These are phyloP conservation scores for Nepenthes alata DNA, from an alignment of 179 eudicot genomes.

Conservation along the genomic window DNA sequence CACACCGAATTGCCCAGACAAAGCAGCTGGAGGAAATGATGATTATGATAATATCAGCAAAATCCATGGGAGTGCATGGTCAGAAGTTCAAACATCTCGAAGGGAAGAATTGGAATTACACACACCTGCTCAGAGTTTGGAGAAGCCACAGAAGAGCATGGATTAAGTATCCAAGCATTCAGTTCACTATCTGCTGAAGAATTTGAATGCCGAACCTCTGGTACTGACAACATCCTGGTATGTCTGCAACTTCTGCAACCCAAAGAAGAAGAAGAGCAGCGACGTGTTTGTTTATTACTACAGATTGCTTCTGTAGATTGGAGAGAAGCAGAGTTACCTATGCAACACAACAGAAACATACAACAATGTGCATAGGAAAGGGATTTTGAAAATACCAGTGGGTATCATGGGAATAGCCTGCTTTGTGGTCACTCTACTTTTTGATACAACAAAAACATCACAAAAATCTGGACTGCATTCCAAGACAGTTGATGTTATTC, in stretches of 20 bases:
- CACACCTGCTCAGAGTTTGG: conserved; percentile 24
- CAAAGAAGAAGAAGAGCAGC: conserved; percentile 17
- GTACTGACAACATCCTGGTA: conserved; percentile 14
- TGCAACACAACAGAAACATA: background rate
- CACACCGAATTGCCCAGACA: too few species aligned
- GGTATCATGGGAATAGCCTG: conserved; percentile 28
- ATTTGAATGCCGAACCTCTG: conserved; percentile 19
- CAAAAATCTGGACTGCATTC: conserved; percentile 53
- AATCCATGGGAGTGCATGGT: background rate
- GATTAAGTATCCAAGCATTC: conserved; percentile 10
- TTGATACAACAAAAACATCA: conserved; percentile 46
- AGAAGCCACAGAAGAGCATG: conserved; percentile 20
- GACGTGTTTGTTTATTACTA: conserved; percentile 14
- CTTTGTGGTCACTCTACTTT: conserved; percentile 39
- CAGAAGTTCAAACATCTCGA: background rate
- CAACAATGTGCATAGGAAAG: background rate
- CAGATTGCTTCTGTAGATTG: conserved; percentile 17
- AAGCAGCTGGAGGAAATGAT: too few species aligned
- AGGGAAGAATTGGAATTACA: background rate
- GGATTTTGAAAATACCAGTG: conserved; percentile 20
- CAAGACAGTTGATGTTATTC: conserved; percentile 42
- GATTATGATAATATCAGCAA: too few species aligned
- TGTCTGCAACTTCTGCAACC: background rate
- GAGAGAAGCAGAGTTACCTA: conserved; percentile 5
- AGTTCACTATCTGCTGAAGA: conserved; percentile 15